Conservation (phyloP, 352 stramenopile species). For the Phytophthora tentaculata region DNA sequence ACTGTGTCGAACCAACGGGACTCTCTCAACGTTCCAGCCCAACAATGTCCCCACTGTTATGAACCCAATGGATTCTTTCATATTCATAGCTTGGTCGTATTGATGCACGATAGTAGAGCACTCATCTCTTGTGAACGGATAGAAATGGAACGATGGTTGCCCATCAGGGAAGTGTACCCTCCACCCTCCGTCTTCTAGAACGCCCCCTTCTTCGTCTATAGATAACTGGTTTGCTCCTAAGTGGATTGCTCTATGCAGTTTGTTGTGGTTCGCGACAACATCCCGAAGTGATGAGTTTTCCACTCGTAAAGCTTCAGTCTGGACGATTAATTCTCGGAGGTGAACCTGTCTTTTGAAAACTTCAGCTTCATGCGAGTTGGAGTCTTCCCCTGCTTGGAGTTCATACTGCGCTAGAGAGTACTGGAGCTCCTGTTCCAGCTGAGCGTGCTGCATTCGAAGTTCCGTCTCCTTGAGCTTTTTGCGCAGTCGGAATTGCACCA, state of each 20-base stretch:
- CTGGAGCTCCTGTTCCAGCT: constrained; percentile 6
- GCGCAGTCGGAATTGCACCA: constrained; percentile 21
- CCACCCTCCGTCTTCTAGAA: constrained; percentile 1
- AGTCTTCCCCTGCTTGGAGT: neutral
- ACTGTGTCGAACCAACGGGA: constrained; percentile 13
- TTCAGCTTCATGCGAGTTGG: neutral
- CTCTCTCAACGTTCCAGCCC: constrained; percentile 34
- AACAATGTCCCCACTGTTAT: constrained; percentile 26
- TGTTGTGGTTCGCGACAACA: constrained; percentile 15
- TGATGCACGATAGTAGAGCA: constrained; percentile 19
- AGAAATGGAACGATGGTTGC: constrained; percentile 35
- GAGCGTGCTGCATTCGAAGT: constrained; percentile 3
- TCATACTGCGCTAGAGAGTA: constrained; percentile 1
- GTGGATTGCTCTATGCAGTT: constrained; percentile 22
- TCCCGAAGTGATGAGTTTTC: constrained; percentile 37
- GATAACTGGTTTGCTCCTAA: constrained; percentile 1
- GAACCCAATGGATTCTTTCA: neutral
- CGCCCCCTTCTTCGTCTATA: neutral
- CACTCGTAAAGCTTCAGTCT: constrained; percentile 31
- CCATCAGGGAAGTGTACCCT: constrained; percentile 24
- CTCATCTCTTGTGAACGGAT: constrained; percentile 28
- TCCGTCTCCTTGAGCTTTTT: constrained; percentile 15
- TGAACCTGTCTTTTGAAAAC: constrained; percentile 1
- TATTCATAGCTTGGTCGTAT: constrained; percentile 22
- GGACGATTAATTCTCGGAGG: constrained; percentile 19